Percentiles rank a stretch among this genome's conserved stretches.
Evolutionary conservation across 805 yeast species (phyloP).

Genomic region (Candida lessepsii): DNA sequence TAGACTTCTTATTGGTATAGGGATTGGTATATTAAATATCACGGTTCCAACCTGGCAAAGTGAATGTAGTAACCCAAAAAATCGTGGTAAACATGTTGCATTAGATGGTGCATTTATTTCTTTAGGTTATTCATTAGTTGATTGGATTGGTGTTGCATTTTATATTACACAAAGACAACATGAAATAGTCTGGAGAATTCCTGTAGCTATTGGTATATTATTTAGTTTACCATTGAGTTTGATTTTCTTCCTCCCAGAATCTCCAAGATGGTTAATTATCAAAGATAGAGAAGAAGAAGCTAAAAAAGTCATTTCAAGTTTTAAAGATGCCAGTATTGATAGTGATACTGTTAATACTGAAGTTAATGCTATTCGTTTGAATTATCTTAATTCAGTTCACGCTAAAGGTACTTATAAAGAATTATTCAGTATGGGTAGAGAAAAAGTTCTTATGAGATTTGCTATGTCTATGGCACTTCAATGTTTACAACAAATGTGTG

Average conservation of each 20-base stretch:
- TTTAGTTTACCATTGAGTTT: conserved; percentile 45
- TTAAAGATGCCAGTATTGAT: conserved; percentile 18
- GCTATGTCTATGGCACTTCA: conserved; percentile 41
- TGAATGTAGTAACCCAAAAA: conserved; percentile 64
- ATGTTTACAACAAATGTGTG: conserved; percentile 46
- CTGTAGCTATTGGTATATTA: conserved; percentile 65
- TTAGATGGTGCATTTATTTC: conserved; percentile 66
- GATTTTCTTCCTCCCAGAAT: conserved; percentile 36
- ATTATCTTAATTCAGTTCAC: conserved; percentile 6
- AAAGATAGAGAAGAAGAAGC: conserved; percentile 25
- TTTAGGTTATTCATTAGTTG: conserved; percentile 68
- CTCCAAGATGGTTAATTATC: conserved; percentile 40
- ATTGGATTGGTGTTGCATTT: conserved; percentile 74
- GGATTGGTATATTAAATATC: conserved; percentile 72
- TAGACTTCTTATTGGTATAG: conserved; percentile 68
- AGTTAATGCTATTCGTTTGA: conserved; percentile 7
- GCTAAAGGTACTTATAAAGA: conserved; percentile 23
- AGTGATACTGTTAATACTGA: conserved; percentile 22
- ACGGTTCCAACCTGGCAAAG: conserved; percentile 80
- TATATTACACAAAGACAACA: conserved; percentile 41
- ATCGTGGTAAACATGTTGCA: conserved; percentile 65
- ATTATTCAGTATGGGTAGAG: conserved; percentile 38
- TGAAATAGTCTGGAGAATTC: conserved; percentile 54
- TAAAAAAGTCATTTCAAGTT: conserved; percentile 17
- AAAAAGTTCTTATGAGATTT: conserved; percentile 45